These are phyloP conservation scores for Coemansia sp. DNA, from an alignment of 192 early-diverging fungal genomes.

Conservation along the genomic window DNA sequence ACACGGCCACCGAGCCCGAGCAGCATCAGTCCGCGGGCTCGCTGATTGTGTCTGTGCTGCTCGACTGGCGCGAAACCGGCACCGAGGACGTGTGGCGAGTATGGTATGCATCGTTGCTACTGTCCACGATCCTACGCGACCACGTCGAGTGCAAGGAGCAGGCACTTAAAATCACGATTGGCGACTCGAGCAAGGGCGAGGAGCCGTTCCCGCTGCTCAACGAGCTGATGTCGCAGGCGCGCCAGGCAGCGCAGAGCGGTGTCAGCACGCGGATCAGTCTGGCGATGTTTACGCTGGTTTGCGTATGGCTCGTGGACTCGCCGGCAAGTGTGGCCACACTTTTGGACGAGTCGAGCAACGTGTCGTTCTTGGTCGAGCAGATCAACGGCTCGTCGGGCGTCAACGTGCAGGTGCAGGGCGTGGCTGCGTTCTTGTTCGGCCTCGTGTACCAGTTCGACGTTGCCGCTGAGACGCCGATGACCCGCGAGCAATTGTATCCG, in stretches of 20 bases:
- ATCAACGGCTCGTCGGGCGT: conserved; percentile 82
- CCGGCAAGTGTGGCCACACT: conserved; percentile 75
- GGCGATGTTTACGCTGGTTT: conserved; percentile 74
- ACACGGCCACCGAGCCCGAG: conserved; percentile 15
- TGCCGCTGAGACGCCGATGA: conserved; percentile 71
- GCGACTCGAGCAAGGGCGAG: conserved; percentile 67
- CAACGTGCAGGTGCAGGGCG: conserved; percentile 83
- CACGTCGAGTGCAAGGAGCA: conserved; percentile 74
- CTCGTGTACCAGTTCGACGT: conserved; percentile 87
- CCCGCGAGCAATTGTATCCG: conserved; percentile 65
- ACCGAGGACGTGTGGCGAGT: conserved; percentile 72
- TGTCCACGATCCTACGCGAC: conserved; percentile 73
- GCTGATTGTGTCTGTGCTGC: conserved; percentile 72
- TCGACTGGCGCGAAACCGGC: conserved; percentile 66
- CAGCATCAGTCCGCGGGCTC: conserved; percentile 79
- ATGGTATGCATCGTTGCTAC: conserved; percentile 85
- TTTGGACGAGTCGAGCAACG: conserved; percentile 81
- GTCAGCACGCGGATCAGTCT: conserved; percentile 69
- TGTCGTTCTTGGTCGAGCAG: conserved; percentile 89
- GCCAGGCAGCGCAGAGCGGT: conserved; percentile 59
- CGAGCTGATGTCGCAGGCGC: conserved; percentile 66
- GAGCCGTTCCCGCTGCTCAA: conserved; percentile 87
- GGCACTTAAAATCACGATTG: conserved; percentile 68
- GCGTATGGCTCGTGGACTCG: conserved; percentile 82
- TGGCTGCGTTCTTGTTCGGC: conserved; percentile 82